Base-by-base conservation (phyloP, 2,329 filamentous ascomycete species). In the Juglanconis oblonga region DNA sequence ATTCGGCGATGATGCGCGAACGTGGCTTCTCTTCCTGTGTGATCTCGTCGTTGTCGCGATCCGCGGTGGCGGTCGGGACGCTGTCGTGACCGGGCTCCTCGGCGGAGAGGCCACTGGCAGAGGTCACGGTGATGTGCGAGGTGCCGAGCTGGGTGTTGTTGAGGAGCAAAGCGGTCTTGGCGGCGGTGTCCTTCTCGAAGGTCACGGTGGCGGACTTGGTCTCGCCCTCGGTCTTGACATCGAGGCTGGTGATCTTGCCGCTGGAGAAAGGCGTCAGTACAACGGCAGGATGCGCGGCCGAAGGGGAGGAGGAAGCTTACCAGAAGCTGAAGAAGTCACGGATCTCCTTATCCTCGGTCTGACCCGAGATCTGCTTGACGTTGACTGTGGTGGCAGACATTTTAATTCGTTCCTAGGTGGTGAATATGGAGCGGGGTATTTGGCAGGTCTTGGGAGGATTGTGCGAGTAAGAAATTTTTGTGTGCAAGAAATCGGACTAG, bases 241-340 rank as follows among this genome's bases (percentile, higher is more conserved):
- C 87, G 74, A 99, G 83, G 68, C 85, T 84, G 67, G 86, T 87
- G 75, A 99, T 96, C 83, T 97, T 98, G 75, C 95, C 95, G 73
- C 92, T 95, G 72, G 11, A 44, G 14, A 29, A 2, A 42, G 36
- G 14, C 14, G 33, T 52, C 36, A 57, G 62, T 61, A 38, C 11
- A 13, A 17, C 13, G 17, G 32, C 3, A 17, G 44, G 4, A 33
- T 4, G 57, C 17, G 17, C 17, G 3, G 9, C 17, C 3, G 7
- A n/a, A 48, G 3, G 57, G 52, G 44, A 52, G 33, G 56, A 52
- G n/a, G 50, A 51, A 49, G 70, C 85, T 73, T 83, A 94, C 91
- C 86, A 89, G 78, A 98, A 98, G 81, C 90, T 95, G 83, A 99
- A 99, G 83, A 99, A 99, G 73, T 97, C 93, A 72, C 87, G 87